These are phyloP conservation scores for Brassica carinata DNA, from an alignment of 345 rosid genomes.

Conservation along the genomic window DNA sequence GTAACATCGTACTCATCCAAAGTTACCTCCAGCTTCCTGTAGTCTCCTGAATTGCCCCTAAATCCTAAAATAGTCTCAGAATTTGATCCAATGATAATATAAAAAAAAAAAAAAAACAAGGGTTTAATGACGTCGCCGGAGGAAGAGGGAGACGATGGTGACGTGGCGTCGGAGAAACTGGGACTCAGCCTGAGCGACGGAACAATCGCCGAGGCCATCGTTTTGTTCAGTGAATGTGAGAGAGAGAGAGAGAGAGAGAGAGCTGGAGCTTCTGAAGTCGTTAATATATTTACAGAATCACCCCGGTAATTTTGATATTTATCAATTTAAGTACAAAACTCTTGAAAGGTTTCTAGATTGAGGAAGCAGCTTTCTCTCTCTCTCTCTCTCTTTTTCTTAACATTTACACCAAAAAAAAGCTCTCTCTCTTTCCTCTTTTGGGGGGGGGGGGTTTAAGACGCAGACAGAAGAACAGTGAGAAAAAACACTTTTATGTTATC, in stretches of 20 bases:
- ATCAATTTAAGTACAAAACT: constrained; percentile 1
- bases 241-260: background rate
- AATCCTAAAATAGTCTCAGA: constrained; percentile 49
- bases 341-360: constrained; percentile 5
- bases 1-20: constrained; percentile 62
- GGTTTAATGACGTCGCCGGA: constrained; percentile 5
- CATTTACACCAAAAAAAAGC: no score
- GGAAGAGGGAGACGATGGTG: constrained; percentile 37
- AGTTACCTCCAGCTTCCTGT: constrained; percentile 59
- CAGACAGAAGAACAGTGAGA: background rate
- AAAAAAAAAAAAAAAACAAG: no score
- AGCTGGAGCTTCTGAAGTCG: constrained; percentile 1
- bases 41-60: constrained; percentile 89
- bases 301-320: no score
- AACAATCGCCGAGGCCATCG: constrained; percentile 52
- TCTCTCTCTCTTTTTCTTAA: no score
- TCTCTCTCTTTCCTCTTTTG: background rate
- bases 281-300: no score
- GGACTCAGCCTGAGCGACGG: constrained; percentile 47
- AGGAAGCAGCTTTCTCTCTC: background rate
- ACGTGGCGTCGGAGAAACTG: constrained; percentile 33
- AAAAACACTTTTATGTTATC: background rate
- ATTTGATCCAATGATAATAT: constrained; percentile 9
- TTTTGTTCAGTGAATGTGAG: constrained; percentile 34
- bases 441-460: constrained; percentile 1